Evolutionary conservation across 2,329 filamentous ascomycete species (phyloP).

Genomic region (Teratosphaeriaceae sp.): DNA sequence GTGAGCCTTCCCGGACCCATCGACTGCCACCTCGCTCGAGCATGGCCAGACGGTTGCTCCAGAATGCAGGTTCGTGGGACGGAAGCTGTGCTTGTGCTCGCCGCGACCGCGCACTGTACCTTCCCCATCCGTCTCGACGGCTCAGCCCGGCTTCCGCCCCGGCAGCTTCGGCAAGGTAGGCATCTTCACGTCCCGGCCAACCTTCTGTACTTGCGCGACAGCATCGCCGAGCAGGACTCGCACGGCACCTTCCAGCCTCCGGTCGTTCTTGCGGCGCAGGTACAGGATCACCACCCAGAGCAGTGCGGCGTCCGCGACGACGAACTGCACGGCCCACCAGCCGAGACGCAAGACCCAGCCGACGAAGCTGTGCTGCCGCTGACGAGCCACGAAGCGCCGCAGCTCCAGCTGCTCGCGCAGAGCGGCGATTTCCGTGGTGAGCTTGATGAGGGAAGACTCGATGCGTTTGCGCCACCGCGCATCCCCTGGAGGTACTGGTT

Average conservation of each 20-base stretch:
- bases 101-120: too few relatives aligned
- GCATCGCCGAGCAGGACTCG: slow-evolving; percentile 53
- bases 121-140: background rate
- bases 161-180: slow-evolving; percentile 18
- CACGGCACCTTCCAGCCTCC: slow-evolving; percentile 64
- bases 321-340: slow-evolving; percentile 65
- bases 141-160: slow-evolving; percentile 1
- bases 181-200: slow-evolving; percentile 28
- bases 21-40: too few relatives aligned
- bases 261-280: slow-evolving; percentile 65
- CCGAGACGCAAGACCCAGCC: slow-evolving; percentile 66
- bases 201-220: slow-evolving; percentile 30
- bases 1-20: too few relatives aligned
- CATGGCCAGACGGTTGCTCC: too few relatives aligned
- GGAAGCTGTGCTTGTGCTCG: too few relatives aligned
- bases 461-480: slow-evolving; percentile 72
- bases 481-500: slow-evolving; percentile 24
- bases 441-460: slow-evolving; percentile 76
- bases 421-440: slow-evolving; percentile 89
- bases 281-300: slow-evolving; percentile 61
- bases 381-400: slow-evolving; percentile 64
- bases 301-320: slow-evolving; percentile 64
- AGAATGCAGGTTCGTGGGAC: too few relatives aligned
- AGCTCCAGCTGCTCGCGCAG: slow-evolving; percentile 83
- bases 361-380: slow-evolving; percentile 56